These are phyloP conservation scores for Talaromyces pinophilus DNA, from an alignment of 2,329 filamentous ascomycete species.

Conservation along the genomic window DNA sequence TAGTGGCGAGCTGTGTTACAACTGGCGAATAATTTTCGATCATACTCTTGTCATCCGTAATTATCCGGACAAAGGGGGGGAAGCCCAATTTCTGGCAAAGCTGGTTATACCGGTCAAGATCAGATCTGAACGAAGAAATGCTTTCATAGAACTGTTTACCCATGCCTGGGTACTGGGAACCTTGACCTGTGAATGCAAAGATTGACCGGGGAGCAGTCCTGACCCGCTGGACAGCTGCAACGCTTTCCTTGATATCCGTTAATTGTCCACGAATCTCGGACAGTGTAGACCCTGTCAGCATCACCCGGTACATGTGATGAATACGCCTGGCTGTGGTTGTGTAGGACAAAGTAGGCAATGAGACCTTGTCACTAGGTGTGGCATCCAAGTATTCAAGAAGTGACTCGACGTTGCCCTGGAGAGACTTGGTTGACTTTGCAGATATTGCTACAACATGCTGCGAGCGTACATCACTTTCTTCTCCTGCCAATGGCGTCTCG, in stretches of 20 bases:
- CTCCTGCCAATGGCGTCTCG: too few species aligned
- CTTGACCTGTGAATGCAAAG: conserved; percentile 44
- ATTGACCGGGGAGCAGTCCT: conserved; percentile 26
- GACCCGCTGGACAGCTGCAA: too few species aligned
- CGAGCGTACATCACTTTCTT: too few species aligned
- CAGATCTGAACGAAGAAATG: conserved; percentile 29
- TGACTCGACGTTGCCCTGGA: too few species aligned
- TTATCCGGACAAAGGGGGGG: too few species aligned
- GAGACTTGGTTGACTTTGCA: too few species aligned
- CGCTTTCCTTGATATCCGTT: too few species aligned
- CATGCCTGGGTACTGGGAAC: conserved; percentile 39
- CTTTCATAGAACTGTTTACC: conserved; percentile 34
- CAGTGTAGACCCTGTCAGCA: conserved; percentile 16
- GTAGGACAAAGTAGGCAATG: conserved; percentile 62
- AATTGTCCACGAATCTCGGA: too few species aligned
- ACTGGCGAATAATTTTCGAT: conserved; percentile 33
- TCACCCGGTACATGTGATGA: conserved; percentile 44
- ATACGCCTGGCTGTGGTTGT: conserved; percentile 62
- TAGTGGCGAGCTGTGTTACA: conserved; percentile 39
- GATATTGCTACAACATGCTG: too few species aligned
- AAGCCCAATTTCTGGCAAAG: too few species aligned
- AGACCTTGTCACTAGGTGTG: conserved; percentile 35
- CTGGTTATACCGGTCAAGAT: too few species aligned
- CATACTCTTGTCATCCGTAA: neutral
- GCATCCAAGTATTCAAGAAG: too few species aligned